A percentile compares a stretch with the other conserved stretches of the same genome.
phyloP scores from a whole-genome alignment of 345 rosid species.

The Aquilaria yunnanensis region DNA sequence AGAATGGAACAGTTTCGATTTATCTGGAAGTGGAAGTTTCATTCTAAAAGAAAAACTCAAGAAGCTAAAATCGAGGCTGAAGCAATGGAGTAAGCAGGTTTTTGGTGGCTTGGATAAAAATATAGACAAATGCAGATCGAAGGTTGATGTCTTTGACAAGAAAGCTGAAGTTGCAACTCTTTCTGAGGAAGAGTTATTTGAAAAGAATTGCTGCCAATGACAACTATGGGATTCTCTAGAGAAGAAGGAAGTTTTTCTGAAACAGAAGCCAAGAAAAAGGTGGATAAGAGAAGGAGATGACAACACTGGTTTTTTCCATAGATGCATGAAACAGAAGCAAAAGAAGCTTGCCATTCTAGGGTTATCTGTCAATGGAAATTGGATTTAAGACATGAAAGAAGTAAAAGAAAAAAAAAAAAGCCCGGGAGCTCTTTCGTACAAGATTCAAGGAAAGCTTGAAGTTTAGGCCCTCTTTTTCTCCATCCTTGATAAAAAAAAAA shows the following conservation, averaged over 20 bases:
- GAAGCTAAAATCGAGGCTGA: neutral
- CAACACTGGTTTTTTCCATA: neutral
- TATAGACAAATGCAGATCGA: neutral
- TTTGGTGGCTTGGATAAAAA: neutral
- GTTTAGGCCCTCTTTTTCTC: neutral
- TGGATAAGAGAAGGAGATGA: neutral
- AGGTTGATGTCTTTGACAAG: neutral
- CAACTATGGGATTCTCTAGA: neutral
- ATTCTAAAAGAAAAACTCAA: neutral
- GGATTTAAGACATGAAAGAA: neutral
- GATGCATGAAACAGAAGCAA: neutral
- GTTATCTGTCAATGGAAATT: neutral
- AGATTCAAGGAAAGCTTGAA: neutral
- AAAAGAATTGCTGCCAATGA: too few species aligned
- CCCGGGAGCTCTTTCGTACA: neutral
- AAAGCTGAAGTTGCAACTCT: neutral
- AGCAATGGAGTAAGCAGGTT: neutral
- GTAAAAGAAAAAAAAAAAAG: neutral
- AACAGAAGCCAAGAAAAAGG: neutral
- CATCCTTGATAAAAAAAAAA: neutral
- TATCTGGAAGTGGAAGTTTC: too few species aligned
- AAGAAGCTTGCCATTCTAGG: neutral
- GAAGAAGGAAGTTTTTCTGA: neutral
- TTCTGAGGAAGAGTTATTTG: neutral
- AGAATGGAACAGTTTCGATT: too few species aligned